A percentile compares a stretch with the other conserved stretches of the same genome.
These are phyloP conservation scores for Podospora pseudoanserina DNA, from an alignment of 495 filamentous ascomycete species.

Conservation along the genomic window DNA sequence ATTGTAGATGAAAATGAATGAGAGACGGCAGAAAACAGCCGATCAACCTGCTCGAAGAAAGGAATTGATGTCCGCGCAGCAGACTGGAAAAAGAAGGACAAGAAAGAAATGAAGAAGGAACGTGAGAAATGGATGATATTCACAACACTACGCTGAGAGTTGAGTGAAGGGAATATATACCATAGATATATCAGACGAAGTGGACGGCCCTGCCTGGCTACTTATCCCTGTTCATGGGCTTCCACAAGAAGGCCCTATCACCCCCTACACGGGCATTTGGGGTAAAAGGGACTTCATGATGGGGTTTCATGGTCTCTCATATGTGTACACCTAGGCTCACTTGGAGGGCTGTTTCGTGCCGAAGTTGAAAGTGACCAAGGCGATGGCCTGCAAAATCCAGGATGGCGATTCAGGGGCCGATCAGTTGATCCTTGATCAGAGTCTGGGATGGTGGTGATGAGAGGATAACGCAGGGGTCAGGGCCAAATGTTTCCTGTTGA, in stretches of 20 bases:
- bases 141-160: slow-evolving; percentile 19
- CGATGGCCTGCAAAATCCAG: neutral
- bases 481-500: slow-evolving; percentile 6
- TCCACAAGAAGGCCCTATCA: slow-evolving; percentile 3
- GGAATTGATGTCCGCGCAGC: slow-evolving; percentile 36
- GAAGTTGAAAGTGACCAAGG: slow-evolving; percentile 4
- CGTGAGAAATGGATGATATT: slow-evolving; percentile 29
- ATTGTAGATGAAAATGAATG: slow-evolving; percentile 9
- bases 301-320: slow-evolving; percentile 20
- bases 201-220: slow-evolving; percentile 9
- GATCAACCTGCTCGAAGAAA: slow-evolving; percentile 15
- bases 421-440: neutral
- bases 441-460: neutral
- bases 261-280: slow-evolving; percentile 3
- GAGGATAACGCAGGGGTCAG: slow-evolving; percentile 8
- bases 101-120: slow-evolving; percentile 19
- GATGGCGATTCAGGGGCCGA: slow-evolving; percentile 10
- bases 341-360: slow-evolving; percentile 17
- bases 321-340: slow-evolving; percentile 8
- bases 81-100: slow-evolving; percentile 22
- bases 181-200: slow-evolving; percentile 7
- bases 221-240: slow-evolving; percentile 14
- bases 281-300: neutral
- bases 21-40: neutral
- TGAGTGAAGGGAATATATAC: slow-evolving; percentile 5